These are phyloP conservation scores for Crepidotus variabilis DNA, from an alignment of 768 basidiomycete species.

Conservation along the genomic window DNA sequence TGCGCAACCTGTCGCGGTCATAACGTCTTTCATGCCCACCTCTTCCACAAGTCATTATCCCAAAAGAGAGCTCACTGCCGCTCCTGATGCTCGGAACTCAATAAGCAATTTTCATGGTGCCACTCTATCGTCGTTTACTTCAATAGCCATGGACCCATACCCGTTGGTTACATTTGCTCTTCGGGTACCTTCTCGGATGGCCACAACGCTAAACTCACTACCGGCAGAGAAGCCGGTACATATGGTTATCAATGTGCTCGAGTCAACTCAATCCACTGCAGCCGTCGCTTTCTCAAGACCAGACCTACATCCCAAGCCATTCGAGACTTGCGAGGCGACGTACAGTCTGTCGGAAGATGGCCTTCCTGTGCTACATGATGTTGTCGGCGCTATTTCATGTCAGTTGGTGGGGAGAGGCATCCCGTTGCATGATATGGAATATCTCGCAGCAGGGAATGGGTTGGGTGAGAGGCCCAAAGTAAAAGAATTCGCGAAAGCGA, in stretches of 20 bases:
- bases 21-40: slow-evolving; percentile 65
- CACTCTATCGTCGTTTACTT: slow-evolving; percentile 91
- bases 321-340: slow-evolving; percentile 26
- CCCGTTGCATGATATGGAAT: slow-evolving; percentile 54
- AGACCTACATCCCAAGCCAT: slow-evolving; percentile 63
- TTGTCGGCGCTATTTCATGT: slow-evolving; percentile 74
- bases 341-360: slow-evolving; percentile 48
- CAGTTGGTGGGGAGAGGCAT: slow-evolving; percentile 56
- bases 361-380: slow-evolving; percentile 53
- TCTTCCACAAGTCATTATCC: slow-evolving; percentile 1
- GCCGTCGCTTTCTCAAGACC: slow-evolving; percentile 74
- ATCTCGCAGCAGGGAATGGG: slow-evolving; percentile 20
- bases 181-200: slow-evolving; percentile 87
- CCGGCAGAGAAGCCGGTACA: slow-evolving; percentile 29
- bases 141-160: slow-evolving; percentile 84
- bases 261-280: slow-evolving; percentile 55
- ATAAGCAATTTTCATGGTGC: slow-evolving; percentile 68
- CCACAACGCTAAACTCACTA: slow-evolving; percentile 44
- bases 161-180: slow-evolving; percentile 89
- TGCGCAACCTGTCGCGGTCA: slow-evolving; percentile 83
- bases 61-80: not conserved
- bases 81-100: not conserved
- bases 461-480: not conserved
- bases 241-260: slow-evolving; percentile 80
- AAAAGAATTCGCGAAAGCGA: not conserved